phyloP scores from a whole-genome alignment of 2,329 filamentous ascomycete genomes.

The Macrophomina phaseolina region DNA sequence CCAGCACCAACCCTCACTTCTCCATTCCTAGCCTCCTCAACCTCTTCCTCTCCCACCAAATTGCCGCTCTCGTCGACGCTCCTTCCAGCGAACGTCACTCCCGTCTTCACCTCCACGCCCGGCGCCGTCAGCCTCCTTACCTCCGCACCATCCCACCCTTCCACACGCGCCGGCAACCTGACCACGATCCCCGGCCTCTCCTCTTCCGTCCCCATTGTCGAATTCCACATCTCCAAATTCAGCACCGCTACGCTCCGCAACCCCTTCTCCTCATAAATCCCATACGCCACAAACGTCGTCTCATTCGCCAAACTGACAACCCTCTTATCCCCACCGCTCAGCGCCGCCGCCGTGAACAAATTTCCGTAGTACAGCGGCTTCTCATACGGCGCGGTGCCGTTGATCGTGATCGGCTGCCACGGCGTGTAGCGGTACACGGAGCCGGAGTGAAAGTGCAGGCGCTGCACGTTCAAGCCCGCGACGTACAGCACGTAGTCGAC shows the following conservation, averaged over 20 bases:
- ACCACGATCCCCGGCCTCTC: not conserved
- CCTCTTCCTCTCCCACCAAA: conserved; percentile 7
- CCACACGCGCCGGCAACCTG: not conserved
- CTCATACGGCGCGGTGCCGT: not conserved
- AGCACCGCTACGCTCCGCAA: not conserved
- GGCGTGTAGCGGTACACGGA: conserved; percentile 41
- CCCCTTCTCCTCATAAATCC: not conserved
- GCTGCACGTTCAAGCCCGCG: not conserved
- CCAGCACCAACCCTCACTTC: not conserved
- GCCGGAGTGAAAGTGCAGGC: conserved; percentile 56
- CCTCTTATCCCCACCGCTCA: not conserved
- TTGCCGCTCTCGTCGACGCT: not conserved
- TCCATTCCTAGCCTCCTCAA: not conserved
- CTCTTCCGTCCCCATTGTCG: not conserved
- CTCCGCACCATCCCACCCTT: conserved; percentile 1
- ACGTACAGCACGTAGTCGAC: conserved; percentile 47
- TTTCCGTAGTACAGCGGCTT: conserved; percentile 13
- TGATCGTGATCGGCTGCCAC: not conserved
- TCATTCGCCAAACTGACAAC: not conserved
- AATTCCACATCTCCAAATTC: conserved; percentile 7
- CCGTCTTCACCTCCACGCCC: not conserved
- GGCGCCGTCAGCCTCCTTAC: conserved; percentile 3
- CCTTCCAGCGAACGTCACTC: not conserved
- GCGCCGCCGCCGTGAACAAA: conserved; percentile 12
- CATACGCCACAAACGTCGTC: not conserved